Evolutionary conservation across 768 basidiomycete species (phyloP), one percentile per base, ranked within the genome.

Genomic region (Kwoniella dendrophila): DNA sequence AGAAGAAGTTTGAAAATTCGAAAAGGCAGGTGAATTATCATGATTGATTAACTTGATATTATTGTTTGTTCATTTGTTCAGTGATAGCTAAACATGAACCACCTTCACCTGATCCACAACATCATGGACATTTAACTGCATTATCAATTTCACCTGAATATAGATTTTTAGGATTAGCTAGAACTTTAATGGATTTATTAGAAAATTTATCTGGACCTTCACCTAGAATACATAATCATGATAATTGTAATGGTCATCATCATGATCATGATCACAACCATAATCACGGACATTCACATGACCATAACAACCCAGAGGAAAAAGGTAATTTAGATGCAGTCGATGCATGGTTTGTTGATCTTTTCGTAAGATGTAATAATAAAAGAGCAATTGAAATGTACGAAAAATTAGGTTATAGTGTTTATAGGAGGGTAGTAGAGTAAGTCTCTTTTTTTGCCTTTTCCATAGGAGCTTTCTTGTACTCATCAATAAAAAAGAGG

Each of bases 141-240:
- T 82, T 99, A 51, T 92, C 93, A 4, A 92, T 99, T 56, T 90
- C 93, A 0, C 96, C 96, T 12, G 87, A 90, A 71, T 96, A 91
- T 79, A 89, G 96, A 41, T 88, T 90, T 2, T 84, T 97, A 2
- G 86, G 86, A 1, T 86, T 98, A 45, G 95, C 92, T 0, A 85
- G 87, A 69, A 87, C 85, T 76, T 88, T 98, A 85, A 91, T 95
- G 86, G 76, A 82, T 64, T 82, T 90, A 49, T 87, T 99, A 45
- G 95, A 98, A 78, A 83, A 84, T 69, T 88, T 92, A 7, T 57
- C 56, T 1, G 44, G 43, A n/a, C 36, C 29, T 0, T 30, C 41
- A 54, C 45, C 47, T 16, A 24, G 38, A 18, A 32, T 27, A 48
- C 55, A 54, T 38, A 36, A 56, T 44, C 54, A 56, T 32, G 30